A percentile compares a stretch with the other conserved stretches of the same genome.
Evolutionary conservation across 1,284 basidiomycete genomes (phyloP).

Genomic region (Cutaneotrichosporon cutaneum): DNA sequence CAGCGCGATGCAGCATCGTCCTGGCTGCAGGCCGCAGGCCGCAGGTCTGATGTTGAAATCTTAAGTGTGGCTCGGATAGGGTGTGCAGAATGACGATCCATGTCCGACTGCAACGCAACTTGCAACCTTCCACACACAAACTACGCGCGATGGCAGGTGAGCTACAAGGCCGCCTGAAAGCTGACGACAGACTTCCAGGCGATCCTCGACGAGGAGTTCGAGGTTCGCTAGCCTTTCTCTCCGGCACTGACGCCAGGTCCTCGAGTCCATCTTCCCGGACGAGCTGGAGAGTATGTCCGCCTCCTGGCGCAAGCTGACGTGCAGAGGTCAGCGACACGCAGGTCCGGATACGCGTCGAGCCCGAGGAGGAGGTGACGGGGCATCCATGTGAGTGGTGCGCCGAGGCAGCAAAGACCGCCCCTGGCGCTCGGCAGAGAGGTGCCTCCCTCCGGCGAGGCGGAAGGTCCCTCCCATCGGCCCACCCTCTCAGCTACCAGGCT

Average conservation of each 20-base stretch:
- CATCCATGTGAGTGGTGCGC: conserved; percentile 32
- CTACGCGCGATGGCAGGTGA: conserved; percentile 12
- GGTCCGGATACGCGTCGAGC: conserved; percentile 82
- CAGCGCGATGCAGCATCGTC: not conserved
- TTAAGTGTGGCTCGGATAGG: conserved; percentile 2
- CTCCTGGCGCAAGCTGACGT: conserved; percentile 51
- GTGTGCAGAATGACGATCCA: not conserved
- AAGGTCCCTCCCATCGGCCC: too few species aligned
- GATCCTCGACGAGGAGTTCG: conserved; percentile 72
- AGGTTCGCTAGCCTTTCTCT: conserved; percentile 61
- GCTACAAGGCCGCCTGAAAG: not conserved
- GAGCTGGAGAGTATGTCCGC: conserved; percentile 80
- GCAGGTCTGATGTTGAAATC: not conserved
- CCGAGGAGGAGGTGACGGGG: conserved; percentile 64
- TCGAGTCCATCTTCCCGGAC: conserved; percentile 93
- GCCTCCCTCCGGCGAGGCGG: too few species aligned
- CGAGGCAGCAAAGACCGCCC: too few species aligned
- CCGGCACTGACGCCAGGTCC: conserved; percentile 60
- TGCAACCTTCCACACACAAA: not conserved
- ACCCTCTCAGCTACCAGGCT: not conserved
- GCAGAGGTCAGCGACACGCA: conserved; percentile 82
- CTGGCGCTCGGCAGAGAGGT: too few species aligned
- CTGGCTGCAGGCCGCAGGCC: too few species aligned
- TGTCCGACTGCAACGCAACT: not conserved
- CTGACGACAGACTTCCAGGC: conserved; percentile 51